Evolutionary conservation across 2,329 filamentous ascomycete genomes (phyloP), one percentile per base, ranked within the genome.

Genomic region (Metarhizium brunneum): DNA sequence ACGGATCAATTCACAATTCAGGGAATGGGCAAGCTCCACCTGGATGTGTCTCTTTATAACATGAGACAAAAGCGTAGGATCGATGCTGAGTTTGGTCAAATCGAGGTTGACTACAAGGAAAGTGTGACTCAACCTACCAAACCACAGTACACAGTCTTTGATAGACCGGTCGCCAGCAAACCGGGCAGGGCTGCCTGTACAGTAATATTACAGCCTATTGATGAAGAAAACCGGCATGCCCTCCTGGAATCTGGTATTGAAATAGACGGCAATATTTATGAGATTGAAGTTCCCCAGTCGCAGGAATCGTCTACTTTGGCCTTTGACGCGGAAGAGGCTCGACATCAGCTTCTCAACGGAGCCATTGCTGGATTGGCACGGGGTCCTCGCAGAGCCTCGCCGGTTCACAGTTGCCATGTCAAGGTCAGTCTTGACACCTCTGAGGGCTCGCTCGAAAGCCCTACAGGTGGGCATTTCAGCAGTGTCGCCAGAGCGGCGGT

Each of bases 21-120:
- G 54, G 94, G 94, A 4, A 97, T 99, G 94, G 94, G 94, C 7
- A 90, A 95, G 64, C 80, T 99, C 32, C 94, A 99, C 70, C 79
- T 99, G 1, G 94, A 99, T 64, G 94, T 99, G 51, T 92, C 92
- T 0, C 78, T 90, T 52, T 90, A 97, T 69, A 83, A 92, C 47
- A 82, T 99, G 10, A 84, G 94, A 61, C 88, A 90, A 53, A 90
- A 95, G 65, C 86, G 96, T 72, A 95, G 94, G 68, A 90, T 80
- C 77, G 69, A 96, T 83, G 79, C 91, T 78, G 59, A 85, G 74
- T 96, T 96, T 76, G 92, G 92, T 13, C 86, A 85, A 54, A 95
- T 99, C 59, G 89, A 96, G 64, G 96, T 99, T 58, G 91, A 95
- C 62, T 99, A 97, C 71, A 87, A 95, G 54, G 94, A 99, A 72